A percentile compares a stretch with the other conserved stretches of the same genome.
Conservation (phyloP, 2,329 filamentous ascomycete genomes). For the Exophiala sp. region DNA sequence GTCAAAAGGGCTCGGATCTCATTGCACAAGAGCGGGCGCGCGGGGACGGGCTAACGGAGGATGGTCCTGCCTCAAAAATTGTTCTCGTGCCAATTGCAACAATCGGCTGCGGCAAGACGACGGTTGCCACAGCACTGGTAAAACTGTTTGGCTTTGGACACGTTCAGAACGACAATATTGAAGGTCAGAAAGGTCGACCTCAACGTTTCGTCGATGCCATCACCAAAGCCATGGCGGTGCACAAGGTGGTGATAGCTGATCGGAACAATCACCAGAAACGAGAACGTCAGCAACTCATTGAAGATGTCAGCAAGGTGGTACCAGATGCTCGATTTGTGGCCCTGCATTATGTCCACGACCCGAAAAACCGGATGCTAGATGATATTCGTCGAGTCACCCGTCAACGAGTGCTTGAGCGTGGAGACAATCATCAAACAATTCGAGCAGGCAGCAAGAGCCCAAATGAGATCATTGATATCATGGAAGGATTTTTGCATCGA, state of each 20-base stretch:
- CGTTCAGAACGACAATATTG: slow-evolving; percentile 94
- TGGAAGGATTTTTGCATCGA: slow-evolving; percentile 85
- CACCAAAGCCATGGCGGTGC: slow-evolving; percentile 56
- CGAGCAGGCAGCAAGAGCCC: slow-evolving; percentile 69
- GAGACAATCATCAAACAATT: slow-evolving; percentile 97
- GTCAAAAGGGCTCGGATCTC: slow-evolving; percentile 81
- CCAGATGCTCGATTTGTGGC: slow-evolving; percentile 68
- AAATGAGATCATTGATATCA: slow-evolving; percentile 75
- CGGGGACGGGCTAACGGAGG: slow-evolving; percentile 30
- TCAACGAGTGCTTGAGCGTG: slow-evolving; percentile 71
- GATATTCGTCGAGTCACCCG: slow-evolving; percentile 69
- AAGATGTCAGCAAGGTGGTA: slow-evolving; percentile 61
- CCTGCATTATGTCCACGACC: slow-evolving; percentile 78
- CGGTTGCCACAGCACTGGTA: slow-evolving; percentile 71
- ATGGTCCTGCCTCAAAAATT: slow-evolving; percentile 12
- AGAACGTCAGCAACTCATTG: slow-evolving; percentile 81
- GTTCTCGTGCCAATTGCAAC: slow-evolving; percentile 88
- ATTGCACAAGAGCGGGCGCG: slow-evolving; percentile 58
- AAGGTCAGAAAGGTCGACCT: slow-evolving; percentile 66
- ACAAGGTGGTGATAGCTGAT: slow-evolving; percentile 77
- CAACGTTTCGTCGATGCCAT: slow-evolving; percentile 70
- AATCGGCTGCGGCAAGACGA: slow-evolving; percentile 95
- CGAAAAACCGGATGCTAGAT: slow-evolving; percentile 55
- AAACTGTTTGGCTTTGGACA: slow-evolving; percentile 88
- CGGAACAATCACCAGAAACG: slow-evolving; percentile 88